A percentile compares a stretch with the other conserved stretches of the same genome.
Evolutionary conservation across 345 rosid genomes (phyloP).

Genomic region (Brassica rapa): DNA sequence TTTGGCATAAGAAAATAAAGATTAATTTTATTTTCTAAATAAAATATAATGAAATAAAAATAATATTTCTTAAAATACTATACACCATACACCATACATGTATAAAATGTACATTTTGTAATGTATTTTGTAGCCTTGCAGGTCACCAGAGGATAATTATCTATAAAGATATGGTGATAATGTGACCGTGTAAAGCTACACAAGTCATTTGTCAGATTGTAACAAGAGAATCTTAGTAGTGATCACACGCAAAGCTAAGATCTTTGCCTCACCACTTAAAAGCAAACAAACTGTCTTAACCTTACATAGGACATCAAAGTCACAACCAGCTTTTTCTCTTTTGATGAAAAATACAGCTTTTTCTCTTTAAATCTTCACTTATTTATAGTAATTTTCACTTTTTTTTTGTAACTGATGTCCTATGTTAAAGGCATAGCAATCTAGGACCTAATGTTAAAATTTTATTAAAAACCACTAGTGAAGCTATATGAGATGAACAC

Average conservation of each 20-base stretch:
- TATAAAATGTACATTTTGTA: constrained; percentile 3
- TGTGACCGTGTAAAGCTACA: constrained; percentile 23
- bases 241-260: constrained; percentile 39
- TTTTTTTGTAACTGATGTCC: constrained; percentile 3
- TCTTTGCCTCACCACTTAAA: constrained; percentile 35
- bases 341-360: neutral
- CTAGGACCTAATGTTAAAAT: neutral
- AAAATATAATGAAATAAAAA: neutral
- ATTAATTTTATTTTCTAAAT: neutral
- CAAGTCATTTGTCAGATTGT: constrained; percentile 38
- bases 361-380: constrained; percentile 30
- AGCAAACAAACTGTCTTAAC: constrained; percentile 32
- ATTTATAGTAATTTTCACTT: neutral
- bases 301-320: constrained; percentile 37
- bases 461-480: neutral
- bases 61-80: neutral
- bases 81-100: neutral
- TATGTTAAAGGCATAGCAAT: constrained; percentile 12
- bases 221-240: constrained; percentile 41
- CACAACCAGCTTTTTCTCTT: constrained; percentile 24
- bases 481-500: neutral
- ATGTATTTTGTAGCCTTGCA: constrained; percentile 2
- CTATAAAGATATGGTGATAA: constrained; percentile 20
- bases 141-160: constrained; percentile 24
- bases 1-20: neutral